Evolutionary conservation across 2,329 filamentous ascomycete genomes (phyloP).

Genomic region (Fusarium albidum): DNA sequence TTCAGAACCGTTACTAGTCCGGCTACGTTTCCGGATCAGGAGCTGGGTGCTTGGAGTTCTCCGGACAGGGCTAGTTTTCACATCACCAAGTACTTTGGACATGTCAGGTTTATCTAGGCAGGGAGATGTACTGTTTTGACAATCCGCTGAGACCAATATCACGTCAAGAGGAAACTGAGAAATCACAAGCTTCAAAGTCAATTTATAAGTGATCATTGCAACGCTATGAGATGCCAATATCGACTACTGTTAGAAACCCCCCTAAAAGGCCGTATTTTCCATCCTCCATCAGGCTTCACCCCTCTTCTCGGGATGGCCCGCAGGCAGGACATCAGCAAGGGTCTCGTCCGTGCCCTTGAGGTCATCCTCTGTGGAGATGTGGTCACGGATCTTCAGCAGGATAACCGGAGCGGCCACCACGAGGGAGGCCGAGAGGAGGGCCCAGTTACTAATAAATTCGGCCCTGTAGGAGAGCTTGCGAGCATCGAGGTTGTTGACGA

Average conservation of each 20-base stretch:
- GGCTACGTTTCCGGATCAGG: slow-evolving; percentile 53
- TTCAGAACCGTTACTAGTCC: slow-evolving; percentile 56
- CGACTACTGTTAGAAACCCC: background rate
- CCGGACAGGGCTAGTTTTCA: slow-evolving; percentile 57
- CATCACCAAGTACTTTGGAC: slow-evolving; percentile 55
- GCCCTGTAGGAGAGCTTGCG: slow-evolving; percentile 66
- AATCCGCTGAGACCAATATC: too few species aligned
- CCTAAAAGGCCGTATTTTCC: slow-evolving; percentile 3
- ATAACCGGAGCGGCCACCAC: slow-evolving; percentile 82
- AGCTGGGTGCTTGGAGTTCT: slow-evolving; percentile 55
- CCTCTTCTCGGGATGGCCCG: slow-evolving; percentile 27
- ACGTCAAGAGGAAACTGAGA: too few species aligned
- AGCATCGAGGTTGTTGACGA: slow-evolving; percentile 47
- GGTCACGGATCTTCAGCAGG: slow-evolving; percentile 80
- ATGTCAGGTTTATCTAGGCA: slow-evolving; percentile 48
- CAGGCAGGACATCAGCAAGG: slow-evolving; percentile 68
- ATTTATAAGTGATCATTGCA: too few species aligned
- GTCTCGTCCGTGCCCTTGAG: slow-evolving; percentile 87
- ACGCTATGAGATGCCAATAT: too few species aligned
- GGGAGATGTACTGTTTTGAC: too few species aligned
- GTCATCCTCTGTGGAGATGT: slow-evolving; percentile 82
- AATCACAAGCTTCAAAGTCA: too few species aligned
- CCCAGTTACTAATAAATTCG: slow-evolving; percentile 79
- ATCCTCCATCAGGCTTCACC: background rate
- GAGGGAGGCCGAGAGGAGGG: slow-evolving; percentile 75